Evolutionary conservation across 352 stramenopile genomes (phyloP), one percentile per base, ranked within the genome.

Genomic region (Globisporangium sylvaticum): DNA sequence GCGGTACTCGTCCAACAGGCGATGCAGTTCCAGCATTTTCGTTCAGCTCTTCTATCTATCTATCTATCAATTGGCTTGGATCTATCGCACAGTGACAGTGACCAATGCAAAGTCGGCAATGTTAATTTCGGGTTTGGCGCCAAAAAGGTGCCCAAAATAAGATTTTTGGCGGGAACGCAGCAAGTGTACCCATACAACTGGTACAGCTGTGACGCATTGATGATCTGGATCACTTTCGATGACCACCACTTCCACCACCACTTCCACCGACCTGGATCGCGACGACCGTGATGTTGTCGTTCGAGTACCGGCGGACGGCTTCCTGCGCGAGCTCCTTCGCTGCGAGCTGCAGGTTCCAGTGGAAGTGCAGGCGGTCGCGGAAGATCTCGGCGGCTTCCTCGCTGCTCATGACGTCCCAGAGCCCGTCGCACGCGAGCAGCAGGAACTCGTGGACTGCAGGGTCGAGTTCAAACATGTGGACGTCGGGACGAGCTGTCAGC

Each of bases 261-360:
- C 64, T 18, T 81, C 20, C 22, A 74, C 55, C 54, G 20, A 85
- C 44, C 5, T 65, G 31, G 44, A 65, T 52, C 25, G 75, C 69
- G 12, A 92, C 58, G n/a, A 92, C 84, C 1, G 80, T 88, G 66
- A 94, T 87, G 71, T 94, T 94, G 76, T 94, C 86, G 64, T 90
- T 91, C 4, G 84, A 91, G 68, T 88, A 90, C 0, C 80, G 74
- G 10, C 82, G 79, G 44, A 92, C 85, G 12, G 74, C 86, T 64
- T 94, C 84, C 55, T 92, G 84, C 3, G 83, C 82, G 62, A 94
- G 68, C 60, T 94, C 86, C 5, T 88, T 83, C 6, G 84, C 80
- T 32, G 83, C 86, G 25, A 90, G 57, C 66, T 87, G 72, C 32
- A 90, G 39, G 65, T 87, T 71, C 24, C 71, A 71, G 65, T 94